A percentile compares a stretch with the other conserved stretches of the same genome.
Conservation (phyloP, 352 stramenopile genomes). For the Globisporangium camurandrum region DNA sequence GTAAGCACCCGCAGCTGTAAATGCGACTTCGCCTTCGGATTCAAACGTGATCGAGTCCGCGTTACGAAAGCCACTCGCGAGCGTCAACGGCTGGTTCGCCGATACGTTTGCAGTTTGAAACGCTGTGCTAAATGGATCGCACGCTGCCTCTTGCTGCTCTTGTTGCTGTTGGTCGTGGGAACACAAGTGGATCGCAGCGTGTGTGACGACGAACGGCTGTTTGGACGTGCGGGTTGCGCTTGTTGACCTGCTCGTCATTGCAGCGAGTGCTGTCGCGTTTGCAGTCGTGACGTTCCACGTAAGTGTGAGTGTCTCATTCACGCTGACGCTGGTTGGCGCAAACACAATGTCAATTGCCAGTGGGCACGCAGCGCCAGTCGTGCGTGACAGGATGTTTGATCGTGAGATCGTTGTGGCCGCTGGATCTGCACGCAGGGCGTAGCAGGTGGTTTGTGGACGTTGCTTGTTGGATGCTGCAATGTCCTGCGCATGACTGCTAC, state of each 20-base stretch:
- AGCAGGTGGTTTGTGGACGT: slow-evolving; percentile 46
- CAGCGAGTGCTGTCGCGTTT: background rate
- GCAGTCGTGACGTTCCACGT: slow-evolving; percentile 16
- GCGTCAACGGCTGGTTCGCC: slow-evolving; percentile 13
- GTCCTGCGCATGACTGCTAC: too few species aligned
- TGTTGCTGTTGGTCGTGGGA: background rate
- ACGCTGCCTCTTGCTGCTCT: slow-evolving; percentile 1
- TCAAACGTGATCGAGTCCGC: slow-evolving; percentile 12
- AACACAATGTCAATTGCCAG: slow-evolving; percentile 11
- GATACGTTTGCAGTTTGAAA: slow-evolving; percentile 16
- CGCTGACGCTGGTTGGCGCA: slow-evolving; percentile 3
- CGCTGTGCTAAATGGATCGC: slow-evolving; percentile 15
- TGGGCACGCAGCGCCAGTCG: slow-evolving; percentile 14
- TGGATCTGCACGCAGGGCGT: slow-evolving; percentile 14
- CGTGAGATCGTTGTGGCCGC: slow-evolving; percentile 10
- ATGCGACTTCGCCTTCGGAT: slow-evolving; percentile 18
- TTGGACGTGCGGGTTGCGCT: slow-evolving; percentile 4
- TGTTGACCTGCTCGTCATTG: background rate
- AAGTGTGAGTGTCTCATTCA: slow-evolving; percentile 9
- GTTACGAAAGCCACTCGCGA: slow-evolving; percentile 9
- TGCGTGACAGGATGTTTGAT: slow-evolving; percentile 10
- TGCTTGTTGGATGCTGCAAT: too few species aligned
- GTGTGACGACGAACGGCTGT: slow-evolving; percentile 3
- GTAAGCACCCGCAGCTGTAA: slow-evolving; percentile 17
- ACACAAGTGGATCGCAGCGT: slow-evolving; percentile 18